phyloP scores from a whole-genome alignment of 257 asterid genomes.

The Solanum lignicaule region DNA sequence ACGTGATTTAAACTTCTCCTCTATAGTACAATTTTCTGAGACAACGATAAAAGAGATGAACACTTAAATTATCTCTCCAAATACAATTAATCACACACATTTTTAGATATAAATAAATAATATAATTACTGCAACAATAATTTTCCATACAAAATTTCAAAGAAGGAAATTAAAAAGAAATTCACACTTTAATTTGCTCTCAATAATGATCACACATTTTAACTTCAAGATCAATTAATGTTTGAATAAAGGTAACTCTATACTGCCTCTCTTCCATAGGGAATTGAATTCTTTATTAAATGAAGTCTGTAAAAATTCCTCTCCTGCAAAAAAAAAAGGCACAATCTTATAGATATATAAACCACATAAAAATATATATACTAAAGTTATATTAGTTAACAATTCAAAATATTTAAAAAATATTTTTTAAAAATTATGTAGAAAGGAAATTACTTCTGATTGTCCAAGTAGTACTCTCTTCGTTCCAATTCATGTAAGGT shows the following conservation, averaged over 20 bases:
- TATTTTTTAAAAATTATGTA: no score
- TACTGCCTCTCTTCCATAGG: not conserved
- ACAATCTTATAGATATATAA: not conserved
- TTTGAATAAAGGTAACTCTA: no score
- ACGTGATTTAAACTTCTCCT: not conserved
- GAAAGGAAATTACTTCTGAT: no score
- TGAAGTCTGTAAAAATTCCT: not conserved
- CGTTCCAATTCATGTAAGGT: no score
- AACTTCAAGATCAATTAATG: no score
- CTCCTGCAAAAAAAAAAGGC: not conserved
- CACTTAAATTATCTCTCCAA: not conserved
- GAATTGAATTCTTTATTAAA: not conserved
- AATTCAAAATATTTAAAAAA: no score
- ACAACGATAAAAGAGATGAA: not conserved
- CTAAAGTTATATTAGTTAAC: no score
- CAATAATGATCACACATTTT: not conserved
- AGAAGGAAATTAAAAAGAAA: not conserved
- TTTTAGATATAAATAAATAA: no score
- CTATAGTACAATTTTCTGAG: not conserved
- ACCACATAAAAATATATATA: no score
- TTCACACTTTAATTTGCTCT: no score
- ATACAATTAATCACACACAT: not conserved
- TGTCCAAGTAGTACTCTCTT: no score
- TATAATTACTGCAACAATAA: not conserved
- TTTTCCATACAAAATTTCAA: not conserved